phyloP scores from a whole-genome alignment of 2,329 filamentous ascomycete genomes.

The Penicillium sp. region DNA sequence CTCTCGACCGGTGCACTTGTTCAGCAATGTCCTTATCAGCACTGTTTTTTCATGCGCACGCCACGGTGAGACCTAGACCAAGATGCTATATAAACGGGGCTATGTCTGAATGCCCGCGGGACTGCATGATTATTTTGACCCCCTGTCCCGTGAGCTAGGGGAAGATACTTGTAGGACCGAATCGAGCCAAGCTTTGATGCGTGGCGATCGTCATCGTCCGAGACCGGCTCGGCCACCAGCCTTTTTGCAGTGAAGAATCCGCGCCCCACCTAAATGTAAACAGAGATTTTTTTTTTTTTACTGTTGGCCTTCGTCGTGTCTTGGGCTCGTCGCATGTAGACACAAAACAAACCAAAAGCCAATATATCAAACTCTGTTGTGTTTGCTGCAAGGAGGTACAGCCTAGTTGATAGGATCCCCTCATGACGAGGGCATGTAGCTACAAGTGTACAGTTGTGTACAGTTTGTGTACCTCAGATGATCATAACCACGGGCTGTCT shows the following conservation, averaged over 20 bases:
- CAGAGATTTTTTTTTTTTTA: slow-evolving; percentile 5
- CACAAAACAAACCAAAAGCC: neutral
- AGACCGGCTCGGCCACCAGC: slow-evolving; percentile 13
- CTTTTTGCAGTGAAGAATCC: slow-evolving; percentile 15
- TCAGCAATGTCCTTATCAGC: slow-evolving; percentile 15
- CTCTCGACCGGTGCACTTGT: slow-evolving; percentile 5
- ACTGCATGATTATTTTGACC: neutral
- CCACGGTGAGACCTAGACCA: slow-evolving; percentile 4
- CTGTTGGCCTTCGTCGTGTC: neutral
- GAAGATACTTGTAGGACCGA: neutral
- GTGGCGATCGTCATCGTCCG: slow-evolving; percentile 17
- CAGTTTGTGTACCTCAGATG: slow-evolving; percentile 7
- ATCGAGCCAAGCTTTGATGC: slow-evolving; percentile 12
- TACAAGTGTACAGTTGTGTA: too few relatives aligned
- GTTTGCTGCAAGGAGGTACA: neutral
- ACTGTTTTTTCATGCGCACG: neutral
- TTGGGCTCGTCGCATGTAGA: neutral
- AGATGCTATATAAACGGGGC: slow-evolving; percentile 19
- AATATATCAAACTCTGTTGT: neutral
- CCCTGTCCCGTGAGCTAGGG: too few relatives aligned
- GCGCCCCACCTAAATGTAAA: slow-evolving; percentile 19
- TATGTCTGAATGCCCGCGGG: neutral
- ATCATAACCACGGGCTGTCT: slow-evolving; percentile 14
- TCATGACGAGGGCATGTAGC: neutral
- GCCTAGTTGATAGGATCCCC: neutral